Conservation (phyloP, 495 filamentous ascomycete species). For the Cenococcum geophilum region DNA sequence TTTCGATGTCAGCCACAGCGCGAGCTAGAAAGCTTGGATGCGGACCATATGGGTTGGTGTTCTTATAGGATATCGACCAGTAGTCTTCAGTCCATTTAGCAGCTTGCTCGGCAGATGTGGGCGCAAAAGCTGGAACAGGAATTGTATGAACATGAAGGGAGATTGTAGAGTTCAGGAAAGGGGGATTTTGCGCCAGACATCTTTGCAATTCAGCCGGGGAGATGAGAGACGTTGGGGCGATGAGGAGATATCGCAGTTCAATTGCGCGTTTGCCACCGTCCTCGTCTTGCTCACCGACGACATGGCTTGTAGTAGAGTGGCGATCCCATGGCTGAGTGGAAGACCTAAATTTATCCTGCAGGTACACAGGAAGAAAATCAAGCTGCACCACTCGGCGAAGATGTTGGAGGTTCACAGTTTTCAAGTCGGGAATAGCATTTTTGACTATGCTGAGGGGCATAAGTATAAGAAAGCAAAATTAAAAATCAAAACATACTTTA, state of each 20-base stretch:
- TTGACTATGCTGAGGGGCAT: slow-evolving; percentile 42
- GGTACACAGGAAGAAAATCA: slow-evolving; percentile 53
- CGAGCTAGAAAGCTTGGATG: slow-evolving; percentile 54
- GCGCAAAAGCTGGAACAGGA: slow-evolving; percentile 66
- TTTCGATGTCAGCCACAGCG: slow-evolving; percentile 53
- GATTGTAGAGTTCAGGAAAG: slow-evolving; percentile 36
- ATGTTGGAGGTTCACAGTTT: slow-evolving; percentile 63
- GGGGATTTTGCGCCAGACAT: slow-evolving; percentile 40
- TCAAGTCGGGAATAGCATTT: slow-evolving; percentile 48
- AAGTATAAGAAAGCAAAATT: not conserved
- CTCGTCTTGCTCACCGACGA: not conserved
- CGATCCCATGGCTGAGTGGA: slow-evolving; percentile 21
- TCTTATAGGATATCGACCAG: slow-evolving; percentile 87
- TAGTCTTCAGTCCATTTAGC: slow-evolving; percentile 65
- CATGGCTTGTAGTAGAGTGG: slow-evolving; percentile 30
- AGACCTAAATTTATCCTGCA: slow-evolving; percentile 36
- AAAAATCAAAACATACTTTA: slow-evolving; percentile 17
- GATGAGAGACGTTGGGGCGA: slow-evolving; percentile 36
- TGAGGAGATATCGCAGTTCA: slow-evolving; percentile 38
- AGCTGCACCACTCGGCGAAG: slow-evolving; percentile 74
- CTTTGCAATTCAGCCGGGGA: slow-evolving; percentile 20
- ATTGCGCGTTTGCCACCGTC: slow-evolving; percentile 7
- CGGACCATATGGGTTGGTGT: slow-evolving; percentile 69
- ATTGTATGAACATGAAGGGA: slow-evolving; percentile 48
- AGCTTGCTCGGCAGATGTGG: slow-evolving; percentile 69